A percentile compares a stretch with the other conserved stretches of the same genome.
These are phyloP conservation scores for Polyporus arcularius DNA, from an alignment of 768 basidiomycete genomes.

Conservation along the genomic window DNA sequence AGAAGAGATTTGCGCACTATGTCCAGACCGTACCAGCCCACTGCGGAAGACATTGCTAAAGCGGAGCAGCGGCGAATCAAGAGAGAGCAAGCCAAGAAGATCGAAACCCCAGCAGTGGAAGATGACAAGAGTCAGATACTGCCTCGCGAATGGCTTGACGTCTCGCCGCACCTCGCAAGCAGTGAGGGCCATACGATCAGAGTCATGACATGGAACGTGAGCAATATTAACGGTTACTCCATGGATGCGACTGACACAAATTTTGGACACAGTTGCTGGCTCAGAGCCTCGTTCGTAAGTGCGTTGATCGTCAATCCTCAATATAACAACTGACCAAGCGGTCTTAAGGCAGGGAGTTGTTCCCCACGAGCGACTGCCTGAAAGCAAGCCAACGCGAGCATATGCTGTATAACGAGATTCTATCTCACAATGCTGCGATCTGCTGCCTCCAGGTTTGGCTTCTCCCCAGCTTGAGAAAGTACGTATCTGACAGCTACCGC, in stretches of 20 bases:
- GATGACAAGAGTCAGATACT: constrained; percentile 30
- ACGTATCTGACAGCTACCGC: background rate
- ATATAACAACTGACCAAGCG: too few relatives aligned
- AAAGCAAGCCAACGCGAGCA: constrained; percentile 72
- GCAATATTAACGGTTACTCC: constrained; percentile 31
- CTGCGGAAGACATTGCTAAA: constrained; percentile 58
- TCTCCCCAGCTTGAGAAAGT: background rate
- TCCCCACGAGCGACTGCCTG: constrained; percentile 83
- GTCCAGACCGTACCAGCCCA: constrained; percentile 34
- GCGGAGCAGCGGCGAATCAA: constrained; percentile 44
- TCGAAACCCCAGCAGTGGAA: constrained; percentile 13
- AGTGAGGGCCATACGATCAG: constrained; percentile 35
- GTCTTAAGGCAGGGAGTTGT: constrained; percentile 69
- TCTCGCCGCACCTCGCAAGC: constrained; percentile 14
- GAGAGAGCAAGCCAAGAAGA: constrained; percentile 34
- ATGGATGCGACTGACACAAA: constrained; percentile 6
- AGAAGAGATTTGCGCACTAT: background rate
- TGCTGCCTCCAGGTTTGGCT: constrained; percentile 78
- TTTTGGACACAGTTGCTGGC: constrained; percentile 61
- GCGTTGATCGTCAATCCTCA: background rate
- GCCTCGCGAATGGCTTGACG: constrained; percentile 39
- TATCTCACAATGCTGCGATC: constrained; percentile 72
- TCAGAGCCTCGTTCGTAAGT: constrained; percentile 78
- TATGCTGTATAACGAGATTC: constrained; percentile 79
- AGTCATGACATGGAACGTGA: constrained; percentile 83